Evolutionary conservation across 202 grass and related monocot species (phyloP).

Genomic region (Panicum hallii): DNA sequence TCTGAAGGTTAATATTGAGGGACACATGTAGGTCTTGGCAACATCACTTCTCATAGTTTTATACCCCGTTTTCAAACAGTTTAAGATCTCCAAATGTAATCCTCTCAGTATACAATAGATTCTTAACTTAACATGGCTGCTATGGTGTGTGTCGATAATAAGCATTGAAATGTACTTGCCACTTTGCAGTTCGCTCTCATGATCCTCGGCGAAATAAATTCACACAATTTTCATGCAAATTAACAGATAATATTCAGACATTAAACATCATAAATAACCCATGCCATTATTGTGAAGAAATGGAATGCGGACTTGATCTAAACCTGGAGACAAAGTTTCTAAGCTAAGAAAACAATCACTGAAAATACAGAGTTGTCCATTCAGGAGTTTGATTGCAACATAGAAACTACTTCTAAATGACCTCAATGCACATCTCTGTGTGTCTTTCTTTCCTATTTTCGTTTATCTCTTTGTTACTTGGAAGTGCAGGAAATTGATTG

Average conservation of each 20-base stretch:
- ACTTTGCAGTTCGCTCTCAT: neutral
- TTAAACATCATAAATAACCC: slow-evolving; percentile 32
- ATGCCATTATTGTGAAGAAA: slow-evolving; percentile 16
- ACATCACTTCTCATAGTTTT: slow-evolving; percentile 23
- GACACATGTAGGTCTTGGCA: neutral
- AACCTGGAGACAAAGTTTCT: no score
- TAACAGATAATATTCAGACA: slow-evolving; percentile 21
- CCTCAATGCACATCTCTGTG: neutral
- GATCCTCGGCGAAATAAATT: neutral
- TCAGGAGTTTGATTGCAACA: slow-evolving; percentile 1
- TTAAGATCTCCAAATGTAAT: slow-evolving; percentile 5
- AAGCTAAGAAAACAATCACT: neutral
- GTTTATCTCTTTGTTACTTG: neutral
- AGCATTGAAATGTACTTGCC: neutral
- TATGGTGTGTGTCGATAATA: neutral
- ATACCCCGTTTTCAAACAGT: slow-evolving; percentile 7
- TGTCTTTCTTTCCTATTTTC: neutral
- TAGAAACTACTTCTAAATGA: slow-evolving; percentile 16
- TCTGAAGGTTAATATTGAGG: neutral
- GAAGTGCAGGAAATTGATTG: neutral
- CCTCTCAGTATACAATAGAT: slow-evolving; percentile 27
- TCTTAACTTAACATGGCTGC: neutral
- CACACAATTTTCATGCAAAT: slow-evolving; percentile 6
- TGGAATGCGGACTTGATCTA: neutral
- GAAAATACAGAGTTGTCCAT: neutral